These are phyloP conservation scores for Sugiyamaella qingdaonensis DNA, from an alignment of 805 yeast species.

Conservation along the genomic window DNA sequence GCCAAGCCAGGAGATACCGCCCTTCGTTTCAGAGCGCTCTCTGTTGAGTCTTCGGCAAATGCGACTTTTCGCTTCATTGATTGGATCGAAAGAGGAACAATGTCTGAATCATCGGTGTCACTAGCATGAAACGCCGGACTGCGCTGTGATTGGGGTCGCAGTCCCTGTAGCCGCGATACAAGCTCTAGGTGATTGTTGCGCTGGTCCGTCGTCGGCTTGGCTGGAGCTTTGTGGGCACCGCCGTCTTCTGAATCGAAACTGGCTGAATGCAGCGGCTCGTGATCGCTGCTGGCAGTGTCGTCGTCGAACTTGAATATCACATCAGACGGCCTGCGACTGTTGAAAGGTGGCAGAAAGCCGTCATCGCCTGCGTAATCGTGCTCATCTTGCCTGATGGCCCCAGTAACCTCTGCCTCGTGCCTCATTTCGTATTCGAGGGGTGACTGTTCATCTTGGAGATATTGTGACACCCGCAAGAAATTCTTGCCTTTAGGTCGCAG, in stretches of 20 bases:
- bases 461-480: conserved; percentile 24
- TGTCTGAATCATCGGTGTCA: conserved; percentile 22
- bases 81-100: conserved; percentile 2
- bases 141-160: not conserved
- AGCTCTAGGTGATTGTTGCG: conserved; percentile 5
- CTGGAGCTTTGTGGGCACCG: not conserved
- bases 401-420: conserved; percentile 25
- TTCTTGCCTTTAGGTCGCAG: conserved; percentile 23
- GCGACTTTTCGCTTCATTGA: conserved; percentile 18
- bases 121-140: conserved; percentile 4
- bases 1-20: conserved; percentile 26
- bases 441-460: conserved; percentile 22
- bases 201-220: not conserved
- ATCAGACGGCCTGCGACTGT: not conserved
- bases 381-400: conserved; percentile 21
- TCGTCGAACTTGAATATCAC: conserved; percentile 3
- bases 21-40: conserved; percentile 18
- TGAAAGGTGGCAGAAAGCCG: not conserved
- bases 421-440: conserved; percentile 26
- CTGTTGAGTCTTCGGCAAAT: conserved; percentile 15
- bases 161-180: not conserved
- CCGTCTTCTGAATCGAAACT: not conserved
- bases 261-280: not conserved
- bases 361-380: not conserved
- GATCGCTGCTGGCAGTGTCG: not conserved